Evolutionary conservation across 495 filamentous ascomycete genomes (phyloP).

Genomic region (Penicillium paradoxum): DNA sequence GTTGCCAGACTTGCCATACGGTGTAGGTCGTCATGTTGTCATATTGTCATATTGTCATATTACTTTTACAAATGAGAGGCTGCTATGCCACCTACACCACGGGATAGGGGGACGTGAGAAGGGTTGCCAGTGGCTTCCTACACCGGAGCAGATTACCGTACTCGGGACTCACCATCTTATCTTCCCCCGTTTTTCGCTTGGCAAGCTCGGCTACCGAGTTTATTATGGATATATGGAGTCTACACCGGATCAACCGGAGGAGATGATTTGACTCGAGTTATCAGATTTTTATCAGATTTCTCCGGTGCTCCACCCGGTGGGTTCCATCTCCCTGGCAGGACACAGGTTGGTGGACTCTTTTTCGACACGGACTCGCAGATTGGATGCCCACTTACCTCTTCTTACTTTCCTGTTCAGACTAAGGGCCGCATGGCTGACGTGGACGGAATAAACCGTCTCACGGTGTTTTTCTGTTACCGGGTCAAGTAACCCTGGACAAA

Average conservation of each 20-base stretch:
- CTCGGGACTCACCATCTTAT: constrained; percentile 4
- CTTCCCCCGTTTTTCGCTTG: constrained; percentile 7
- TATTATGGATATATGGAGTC: constrained; percentile 16
- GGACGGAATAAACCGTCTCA: not conserved
- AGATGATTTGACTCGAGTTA: constrained; percentile 25
- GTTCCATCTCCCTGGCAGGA: constrained; percentile 7
- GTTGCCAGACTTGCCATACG: too few species aligned
- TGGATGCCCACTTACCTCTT: not conserved
- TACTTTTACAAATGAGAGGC: not conserved
- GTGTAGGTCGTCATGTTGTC: too few species aligned
- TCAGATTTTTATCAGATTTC: constrained; percentile 28
- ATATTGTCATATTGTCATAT: too few species aligned
- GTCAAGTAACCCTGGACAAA: not conserved
- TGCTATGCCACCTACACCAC: not conserved
- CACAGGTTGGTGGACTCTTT: not conserved
- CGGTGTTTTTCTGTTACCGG: not conserved
- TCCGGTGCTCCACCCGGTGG: constrained; percentile 23
- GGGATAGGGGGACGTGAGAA: not conserved
- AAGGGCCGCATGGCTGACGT: not conserved
- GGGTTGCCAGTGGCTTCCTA: not conserved
- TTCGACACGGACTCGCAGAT: not conserved
- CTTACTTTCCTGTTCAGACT: not conserved
- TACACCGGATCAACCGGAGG: constrained; percentile 8
- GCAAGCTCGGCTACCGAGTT: constrained; percentile 19
- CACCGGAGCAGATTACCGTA: not conserved